Evolutionary conservation across 1,284 basidiomycete species (phyloP).

Genomic region (Ustilago tritici): DNA sequence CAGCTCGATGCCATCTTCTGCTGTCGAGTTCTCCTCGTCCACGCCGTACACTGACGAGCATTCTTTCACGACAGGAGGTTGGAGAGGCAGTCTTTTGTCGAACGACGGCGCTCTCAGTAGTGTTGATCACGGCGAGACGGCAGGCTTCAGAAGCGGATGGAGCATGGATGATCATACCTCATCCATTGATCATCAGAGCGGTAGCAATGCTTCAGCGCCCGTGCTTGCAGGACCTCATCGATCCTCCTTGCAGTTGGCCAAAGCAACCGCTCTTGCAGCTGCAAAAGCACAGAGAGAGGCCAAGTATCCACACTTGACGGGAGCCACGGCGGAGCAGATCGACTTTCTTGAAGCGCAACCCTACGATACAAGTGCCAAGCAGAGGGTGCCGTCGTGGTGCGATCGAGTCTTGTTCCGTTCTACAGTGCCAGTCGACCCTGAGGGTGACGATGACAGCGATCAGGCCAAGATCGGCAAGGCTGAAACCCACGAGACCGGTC

Average conservation of each 20-base stretch:
- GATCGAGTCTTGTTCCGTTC: slow-evolving; percentile 67
- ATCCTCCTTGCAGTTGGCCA: slow-evolving; percentile 25
- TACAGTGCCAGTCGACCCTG: slow-evolving; percentile 47
- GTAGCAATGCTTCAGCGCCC: slow-evolving; percentile 1
- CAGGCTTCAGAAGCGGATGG: slow-evolving; percentile 7
- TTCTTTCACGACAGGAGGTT: neutral
- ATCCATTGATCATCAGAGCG: slow-evolving; percentile 20
- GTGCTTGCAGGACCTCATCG: slow-evolving; percentile 21
- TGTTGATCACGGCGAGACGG: slow-evolving; percentile 17
- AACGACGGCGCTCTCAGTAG: slow-evolving; percentile 16
- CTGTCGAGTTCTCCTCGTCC: slow-evolving; percentile 9
- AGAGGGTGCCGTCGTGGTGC: slow-evolving; percentile 72
- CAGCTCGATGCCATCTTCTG: slow-evolving; percentile 16
- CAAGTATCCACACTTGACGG: slow-evolving; percentile 45
- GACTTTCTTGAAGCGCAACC: slow-evolving; percentile 67
- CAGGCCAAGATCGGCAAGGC: neutral
- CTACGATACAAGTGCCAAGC: slow-evolving; percentile 73
- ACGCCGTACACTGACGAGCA: slow-evolving; percentile 13
- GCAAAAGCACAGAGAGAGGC: slow-evolving; percentile 38
- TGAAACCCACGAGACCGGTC: slow-evolving; percentile 12
- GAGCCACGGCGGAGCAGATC: slow-evolving; percentile 46
- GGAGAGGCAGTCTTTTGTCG: slow-evolving; percentile 30
- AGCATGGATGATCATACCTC: slow-evolving; percentile 12
- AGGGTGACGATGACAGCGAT: slow-evolving; percentile 23
- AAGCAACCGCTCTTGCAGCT: slow-evolving; percentile 20